These are phyloP conservation scores for Paramecium biaurelia DNA, from an alignment of 73 alveolate genomes.

Conservation along the genomic window DNA sequence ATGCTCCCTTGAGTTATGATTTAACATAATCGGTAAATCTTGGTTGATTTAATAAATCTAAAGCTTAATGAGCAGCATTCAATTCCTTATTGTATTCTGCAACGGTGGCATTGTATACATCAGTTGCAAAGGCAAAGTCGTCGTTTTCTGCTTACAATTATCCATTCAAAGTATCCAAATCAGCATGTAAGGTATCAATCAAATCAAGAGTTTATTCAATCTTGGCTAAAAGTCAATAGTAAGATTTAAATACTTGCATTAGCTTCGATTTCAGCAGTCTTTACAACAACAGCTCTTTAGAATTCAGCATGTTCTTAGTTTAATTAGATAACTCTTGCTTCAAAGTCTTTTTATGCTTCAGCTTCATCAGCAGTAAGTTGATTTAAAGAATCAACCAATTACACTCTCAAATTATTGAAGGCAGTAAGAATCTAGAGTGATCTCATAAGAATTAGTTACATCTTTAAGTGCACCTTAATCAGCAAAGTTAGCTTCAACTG, in stretches of 20 bases:
- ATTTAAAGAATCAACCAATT: conserved; percentile 12
- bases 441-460: background rate
- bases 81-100: conserved; percentile 45
- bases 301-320: conserved; percentile 40
- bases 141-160: conserved; percentile 48
- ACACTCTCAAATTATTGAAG: conserved; percentile 27
- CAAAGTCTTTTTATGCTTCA: conserved; percentile 2
- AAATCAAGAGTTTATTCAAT: conserved; percentile 34
- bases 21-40: conserved; percentile 41
- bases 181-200: conserved; percentile 14
- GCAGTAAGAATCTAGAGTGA: background rate
- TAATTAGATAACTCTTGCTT: conserved; percentile 43
- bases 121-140: conserved; percentile 20
- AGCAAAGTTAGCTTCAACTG: conserved; percentile 52
- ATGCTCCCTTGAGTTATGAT: conserved; percentile 39
- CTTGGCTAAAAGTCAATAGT: background rate
- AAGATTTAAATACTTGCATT: background rate
- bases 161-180: conserved; percentile 31
- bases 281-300: conserved; percentile 35
- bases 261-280: conserved; percentile 53
- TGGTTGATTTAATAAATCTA: conserved; percentile 40
- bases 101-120: conserved; percentile 17
- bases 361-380: conserved; percentile 47
- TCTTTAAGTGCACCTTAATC: conserved; percentile 46
- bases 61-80: conserved; percentile 36